Percentiles rank a stretch among this genome's conserved stretches.
These are phyloP conservation scores for Draba incana DNA, from an alignment of 345 rosid genomes.

Conservation along the genomic window DNA sequence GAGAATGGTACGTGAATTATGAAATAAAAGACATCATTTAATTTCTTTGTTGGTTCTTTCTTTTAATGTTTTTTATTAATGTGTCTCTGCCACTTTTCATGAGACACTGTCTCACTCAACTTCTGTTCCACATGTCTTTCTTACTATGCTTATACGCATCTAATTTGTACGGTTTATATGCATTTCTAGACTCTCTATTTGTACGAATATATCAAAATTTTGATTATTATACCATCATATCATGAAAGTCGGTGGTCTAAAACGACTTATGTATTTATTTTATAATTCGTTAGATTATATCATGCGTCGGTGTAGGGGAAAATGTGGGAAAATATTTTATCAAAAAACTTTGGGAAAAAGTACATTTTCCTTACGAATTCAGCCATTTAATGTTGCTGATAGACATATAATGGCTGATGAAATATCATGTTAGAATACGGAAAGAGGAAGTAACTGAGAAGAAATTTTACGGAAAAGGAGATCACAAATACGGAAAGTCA, in stretches of 20 bases:
- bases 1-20: slow-evolving; percentile 44
- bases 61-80: slow-evolving; percentile 36
- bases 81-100: slow-evolving; percentile 42
- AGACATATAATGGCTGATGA: neutral
- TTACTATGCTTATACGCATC: slow-evolving; percentile 19
- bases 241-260: slow-evolving; percentile 10
- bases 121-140: slow-evolving; percentile 32
- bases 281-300: neutral
- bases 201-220: neutral
- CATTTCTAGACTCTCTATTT: slow-evolving; percentile 2
- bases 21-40: slow-evolving; percentile 39
- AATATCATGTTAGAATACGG: slow-evolving; percentile 9
- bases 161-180: slow-evolving; percentile 16
- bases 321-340: too few relatives aligned
- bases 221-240: slow-evolving; percentile 25
- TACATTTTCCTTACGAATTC: neutral
- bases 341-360: neutral
- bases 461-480: neutral
- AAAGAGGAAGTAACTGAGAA: neutral
- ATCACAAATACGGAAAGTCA: slow-evolving; percentile 26
- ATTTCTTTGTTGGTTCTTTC: slow-evolving; percentile 34
- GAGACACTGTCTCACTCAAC: slow-evolving; percentile 38
- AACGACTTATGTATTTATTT: too few relatives aligned
- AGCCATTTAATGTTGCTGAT: neutral
- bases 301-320: neutral